Percentiles rank a stretch among this genome's conserved stretches.
Evolutionary conservation across 768 basidiomycete species (phyloP).

Genomic region (Mycena rebaudengoi): DNA sequence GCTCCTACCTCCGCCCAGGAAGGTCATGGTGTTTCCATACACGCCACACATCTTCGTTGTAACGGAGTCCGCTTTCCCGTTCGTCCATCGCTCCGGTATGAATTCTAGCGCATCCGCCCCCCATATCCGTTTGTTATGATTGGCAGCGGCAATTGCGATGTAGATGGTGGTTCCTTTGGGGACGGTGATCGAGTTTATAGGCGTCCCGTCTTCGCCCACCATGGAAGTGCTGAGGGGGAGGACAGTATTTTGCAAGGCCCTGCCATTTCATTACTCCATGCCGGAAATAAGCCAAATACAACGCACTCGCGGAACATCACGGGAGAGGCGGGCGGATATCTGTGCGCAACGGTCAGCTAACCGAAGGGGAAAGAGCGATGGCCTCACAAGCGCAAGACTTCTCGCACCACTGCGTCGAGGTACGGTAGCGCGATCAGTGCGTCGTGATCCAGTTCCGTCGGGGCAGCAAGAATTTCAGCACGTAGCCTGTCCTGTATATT

Average conservation of each 20-base stretch:
- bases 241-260: slow-evolving; percentile 31
- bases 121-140: slow-evolving; percentile 48
- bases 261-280: neutral
- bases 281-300: neutral
- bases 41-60: neutral
- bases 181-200: slow-evolving; percentile 33
- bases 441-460: neutral
- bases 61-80: neutral
- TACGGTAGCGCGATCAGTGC: neutral
- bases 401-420: neutral
- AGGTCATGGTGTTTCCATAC: neutral
- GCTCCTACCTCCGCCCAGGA: neutral
- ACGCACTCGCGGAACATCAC: neutral
- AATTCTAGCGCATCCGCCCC: slow-evolving; percentile 53
- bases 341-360: neutral
- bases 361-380: no score
- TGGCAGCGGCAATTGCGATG: slow-evolving; percentile 41
- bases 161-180: slow-evolving; percentile 37
- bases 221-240: slow-evolving; percentile 47
- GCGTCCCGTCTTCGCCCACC: slow-evolving; percentile 36
- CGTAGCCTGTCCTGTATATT: neutral
- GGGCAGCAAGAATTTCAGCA: neutral
- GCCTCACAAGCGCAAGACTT: neutral
- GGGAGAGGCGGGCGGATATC: neutral
- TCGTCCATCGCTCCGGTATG: slow-evolving; percentile 55